phyloP scores from a whole-genome alignment of 1,284 basidiomycete genomes.

The Naganishia cerealis region DNA sequence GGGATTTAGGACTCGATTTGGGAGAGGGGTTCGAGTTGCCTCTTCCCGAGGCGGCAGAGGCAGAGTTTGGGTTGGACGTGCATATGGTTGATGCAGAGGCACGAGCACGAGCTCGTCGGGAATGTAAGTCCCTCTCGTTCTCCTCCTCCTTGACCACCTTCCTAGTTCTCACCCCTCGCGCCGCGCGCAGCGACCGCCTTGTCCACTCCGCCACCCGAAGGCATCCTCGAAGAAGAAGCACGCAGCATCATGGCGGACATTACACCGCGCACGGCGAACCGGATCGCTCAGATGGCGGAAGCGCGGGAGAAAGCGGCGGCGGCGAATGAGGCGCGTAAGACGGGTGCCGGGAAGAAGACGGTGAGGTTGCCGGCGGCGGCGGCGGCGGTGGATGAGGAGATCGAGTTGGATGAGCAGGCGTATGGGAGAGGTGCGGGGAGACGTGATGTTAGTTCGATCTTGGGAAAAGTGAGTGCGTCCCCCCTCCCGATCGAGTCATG shows the following conservation, averaged over 20 bases:
- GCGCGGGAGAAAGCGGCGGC: constrained; percentile 51
- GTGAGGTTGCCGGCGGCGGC: constrained; percentile 48
- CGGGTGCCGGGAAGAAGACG: constrained; percentile 62
- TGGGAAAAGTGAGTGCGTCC: constrained; percentile 58
- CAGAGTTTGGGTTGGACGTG: constrained; percentile 53
- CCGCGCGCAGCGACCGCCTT: constrained; percentile 42
- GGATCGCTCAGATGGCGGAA: constrained; percentile 45
- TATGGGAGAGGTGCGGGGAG: constrained; percentile 59
- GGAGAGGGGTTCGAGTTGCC: constrained; percentile 36
- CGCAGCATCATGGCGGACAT: constrained; percentile 50
- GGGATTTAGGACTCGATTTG: constrained; percentile 52
- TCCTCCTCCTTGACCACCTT: background rate
- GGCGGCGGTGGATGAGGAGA: constrained; percentile 65
- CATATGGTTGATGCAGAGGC: constrained; percentile 51
- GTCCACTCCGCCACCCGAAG: constrained; percentile 48
- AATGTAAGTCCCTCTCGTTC: constrained; percentile 39
- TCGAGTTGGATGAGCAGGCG: constrained; percentile 70
- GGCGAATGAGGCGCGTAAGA: constrained; percentile 54
- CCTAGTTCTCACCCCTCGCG: background rate
- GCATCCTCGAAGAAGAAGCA: background rate
- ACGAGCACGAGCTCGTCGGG: constrained; percentile 37
- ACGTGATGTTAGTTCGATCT: constrained; percentile 71
- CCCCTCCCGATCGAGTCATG: background rate
- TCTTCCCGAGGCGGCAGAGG: constrained; percentile 7
- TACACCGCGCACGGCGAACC: constrained; percentile 59